phyloP scores from a whole-genome alignment of 1,284 basidiomycete genomes.

The Irpex rosettiformis region DNA sequence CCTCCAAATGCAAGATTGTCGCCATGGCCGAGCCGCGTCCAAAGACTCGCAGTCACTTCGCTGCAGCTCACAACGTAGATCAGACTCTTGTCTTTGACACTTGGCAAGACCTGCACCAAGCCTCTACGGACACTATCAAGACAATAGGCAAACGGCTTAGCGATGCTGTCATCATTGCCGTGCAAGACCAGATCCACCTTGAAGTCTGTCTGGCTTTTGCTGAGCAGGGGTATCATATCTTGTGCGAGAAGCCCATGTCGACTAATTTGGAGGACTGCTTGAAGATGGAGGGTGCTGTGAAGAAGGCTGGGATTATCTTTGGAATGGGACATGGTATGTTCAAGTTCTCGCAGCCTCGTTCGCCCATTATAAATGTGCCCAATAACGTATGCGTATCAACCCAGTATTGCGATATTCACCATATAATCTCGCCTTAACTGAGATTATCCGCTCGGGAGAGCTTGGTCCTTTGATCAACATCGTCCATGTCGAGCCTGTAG shows the following conservation, averaged over 20 bases:
- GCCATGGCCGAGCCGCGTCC: conserved; percentile 80
- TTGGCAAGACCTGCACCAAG: conserved; percentile 70
- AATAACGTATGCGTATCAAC: neutral
- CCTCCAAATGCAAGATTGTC: conserved; percentile 68
- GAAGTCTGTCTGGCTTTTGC: conserved; percentile 74
- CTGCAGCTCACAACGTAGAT: conserved; percentile 55
- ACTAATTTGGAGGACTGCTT: conserved; percentile 71
- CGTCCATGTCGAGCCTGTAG: conserved; percentile 75
- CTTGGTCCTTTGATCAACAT: conserved; percentile 79
- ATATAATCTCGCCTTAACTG: conserved; percentile 68
- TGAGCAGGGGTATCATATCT: conserved; percentile 78
- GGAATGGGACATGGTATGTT: conserved; percentile 77
- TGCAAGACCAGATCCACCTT: conserved; percentile 76
- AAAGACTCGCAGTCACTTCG: conserved; percentile 58
- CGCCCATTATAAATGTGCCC: neutral
- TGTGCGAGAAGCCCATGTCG: conserved; percentile 91
- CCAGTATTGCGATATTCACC: conserved; percentile 83
- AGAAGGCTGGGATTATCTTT: conserved; percentile 68
- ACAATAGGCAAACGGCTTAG: conserved; percentile 66
- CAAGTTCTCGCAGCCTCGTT: neutral
- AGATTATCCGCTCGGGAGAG: conserved; percentile 64
- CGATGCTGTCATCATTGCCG: conserved; percentile 75
- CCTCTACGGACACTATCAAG: conserved; percentile 61
- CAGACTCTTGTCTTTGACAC: conserved; percentile 61
- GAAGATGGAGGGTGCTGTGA: conserved; percentile 68